phyloP scores from a whole-genome alignment of 495 filamentous ascomycete species.

The Antarctomyces pellizariae region DNA sequence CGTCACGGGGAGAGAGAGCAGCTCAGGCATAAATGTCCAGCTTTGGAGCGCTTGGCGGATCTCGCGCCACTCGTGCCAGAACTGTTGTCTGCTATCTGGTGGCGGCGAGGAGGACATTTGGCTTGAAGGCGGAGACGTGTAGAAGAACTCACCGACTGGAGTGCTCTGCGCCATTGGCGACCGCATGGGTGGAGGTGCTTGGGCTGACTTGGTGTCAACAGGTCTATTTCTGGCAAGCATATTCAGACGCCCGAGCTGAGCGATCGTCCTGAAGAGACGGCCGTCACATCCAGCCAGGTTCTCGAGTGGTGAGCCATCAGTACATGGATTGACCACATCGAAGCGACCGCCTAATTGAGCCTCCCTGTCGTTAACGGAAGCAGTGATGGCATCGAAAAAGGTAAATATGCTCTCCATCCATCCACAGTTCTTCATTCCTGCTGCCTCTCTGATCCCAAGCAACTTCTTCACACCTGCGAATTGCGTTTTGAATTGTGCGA shows the following conservation, averaged over 20 bases:
- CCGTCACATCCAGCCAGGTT: conserved; percentile 76
- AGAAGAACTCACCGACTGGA: too few relatives aligned
- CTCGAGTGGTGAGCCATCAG: conserved; percentile 40
- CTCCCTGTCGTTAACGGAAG: conserved; percentile 79
- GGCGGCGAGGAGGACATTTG: conserved; percentile 8
- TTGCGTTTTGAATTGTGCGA: conserved; percentile 80
- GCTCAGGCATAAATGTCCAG: conserved; percentile 46
- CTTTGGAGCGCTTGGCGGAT: conserved; percentile 52
- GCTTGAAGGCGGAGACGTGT: conserved; percentile 7
- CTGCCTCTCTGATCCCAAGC: conserved; percentile 51
- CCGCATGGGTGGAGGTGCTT: conserved; percentile 27
- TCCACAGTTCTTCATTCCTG: conserved; percentile 39
- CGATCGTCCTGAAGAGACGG: conserved; percentile 52
- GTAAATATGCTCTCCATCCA: conserved; percentile 97
- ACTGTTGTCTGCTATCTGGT: conserved; percentile 32
- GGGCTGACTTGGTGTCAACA: conserved; percentile 33
- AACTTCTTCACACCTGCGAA: conserved; percentile 89
- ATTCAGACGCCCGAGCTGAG: conserved; percentile 63
- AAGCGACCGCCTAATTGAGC: conserved; percentile 53
- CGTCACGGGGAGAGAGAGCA: conserved; percentile 20
- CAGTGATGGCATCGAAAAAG: conserved; percentile 87
- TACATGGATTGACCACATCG: conserved; percentile 32
- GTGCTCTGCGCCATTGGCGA: conserved; percentile 16
- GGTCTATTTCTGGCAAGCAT: conserved; percentile 60
- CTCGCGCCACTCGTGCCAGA: conserved; percentile 75